A percentile compares a stretch with the other conserved stretches of the same genome.
Evolutionary conservation across 148 eudicot species (phyloP).

Genomic region (Vaccinium darrowii): DNA sequence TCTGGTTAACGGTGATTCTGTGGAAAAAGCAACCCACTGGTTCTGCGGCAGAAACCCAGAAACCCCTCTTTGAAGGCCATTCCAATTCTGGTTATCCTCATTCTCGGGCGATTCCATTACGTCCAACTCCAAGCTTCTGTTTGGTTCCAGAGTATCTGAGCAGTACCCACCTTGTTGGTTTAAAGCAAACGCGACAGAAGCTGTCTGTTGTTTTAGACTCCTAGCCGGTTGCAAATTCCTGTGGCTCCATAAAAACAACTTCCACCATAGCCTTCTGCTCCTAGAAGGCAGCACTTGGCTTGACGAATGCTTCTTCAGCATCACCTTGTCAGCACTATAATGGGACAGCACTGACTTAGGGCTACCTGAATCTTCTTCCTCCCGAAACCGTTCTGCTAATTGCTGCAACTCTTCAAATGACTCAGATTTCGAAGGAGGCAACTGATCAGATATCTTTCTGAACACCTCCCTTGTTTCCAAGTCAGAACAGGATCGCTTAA

Average conservation of each 20-base stretch:
- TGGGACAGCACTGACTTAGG: conserved; percentile 55
- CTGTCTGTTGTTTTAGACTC: conserved; percentile 26
- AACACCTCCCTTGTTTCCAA: conserved; percentile 57
- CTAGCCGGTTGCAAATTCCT: conserved; percentile 52
- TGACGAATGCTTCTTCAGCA: conserved; percentile 76
- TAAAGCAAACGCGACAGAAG: conserved; percentile 26
- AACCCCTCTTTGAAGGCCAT: conserved; percentile 40
- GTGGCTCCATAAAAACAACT: conserved; percentile 90
- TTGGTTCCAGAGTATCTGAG: conserved; percentile 74
- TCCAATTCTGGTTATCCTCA: conserved; percentile 31
- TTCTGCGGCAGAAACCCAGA: conserved; percentile 83
- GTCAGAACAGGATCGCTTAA: conserved; percentile 78
- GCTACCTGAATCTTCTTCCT: conserved; percentile 43
- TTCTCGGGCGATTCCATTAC: conserved; percentile 40
- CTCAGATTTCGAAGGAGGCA: conserved; percentile 48
- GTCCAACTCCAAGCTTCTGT: conserved; percentile 24
- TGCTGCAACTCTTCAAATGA: conserved; percentile 66
- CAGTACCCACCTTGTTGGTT: conserved; percentile 91
- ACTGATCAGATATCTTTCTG: conserved; percentile 43
- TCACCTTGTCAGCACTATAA: conserved; percentile 76
- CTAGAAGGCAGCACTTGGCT: conserved; percentile 86
- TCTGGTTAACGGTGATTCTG: conserved; percentile 54
- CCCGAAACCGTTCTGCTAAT: conserved; percentile 38
- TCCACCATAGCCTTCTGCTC: conserved; percentile 89
- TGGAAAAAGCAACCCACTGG: conserved; percentile 84